Evolutionary conservation across 2,329 filamentous ascomycete genomes (phyloP), one percentile per base, ranked within the genome.

Genomic region (Aureobasidium uvarum): DNA sequence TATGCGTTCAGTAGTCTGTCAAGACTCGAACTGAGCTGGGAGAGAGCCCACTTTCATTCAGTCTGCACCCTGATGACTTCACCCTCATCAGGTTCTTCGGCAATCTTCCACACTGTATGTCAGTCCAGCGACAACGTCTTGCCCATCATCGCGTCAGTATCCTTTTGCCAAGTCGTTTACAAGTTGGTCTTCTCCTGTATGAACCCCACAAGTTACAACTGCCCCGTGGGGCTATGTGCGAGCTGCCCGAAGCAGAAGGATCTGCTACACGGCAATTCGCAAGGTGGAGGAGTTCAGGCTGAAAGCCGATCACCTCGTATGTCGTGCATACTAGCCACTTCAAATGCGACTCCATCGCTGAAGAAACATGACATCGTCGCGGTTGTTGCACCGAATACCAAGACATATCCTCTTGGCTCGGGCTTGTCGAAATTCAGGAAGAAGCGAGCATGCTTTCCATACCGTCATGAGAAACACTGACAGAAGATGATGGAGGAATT

Each of bases 241-340:
- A 56, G 38, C 38, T 33, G 45, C 54, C 23, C 38, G 31, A 31
- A 16, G 7, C 16, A 8, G 54, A 18, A 56, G 25, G 54, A 56
- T 58, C 54, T 58, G 38, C 39, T 45, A 45, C 25, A 23, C 54
- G 39, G 54, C 54, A 33, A 33, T 58, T 45, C 16, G 39, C 38
- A 16, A 31, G 7, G 25, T 18, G 39, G 14, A 16, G 13, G 16
- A n/a, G 1, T 43, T 58, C 54, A 58, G 54, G 54, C 54, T 58
- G 54, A 58, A 58, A 58, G 54, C 39, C 10, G 54, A 58, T 58
- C 54, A n/a, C 16, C 39, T 58, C 54, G 39, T 33, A 45, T 58
- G 54, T 45, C 39, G 39, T 43, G 38, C 54, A 58, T 45, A 58
- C 25, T 58, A 45, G 54, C 39, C 39, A 58, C 54, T 58, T 10